Evolutionary conservation across 495 filamentous ascomycete species (phyloP), one percentile per base, ranked within the genome.

Genomic region (Thermothielavioides terrestris): DNA sequence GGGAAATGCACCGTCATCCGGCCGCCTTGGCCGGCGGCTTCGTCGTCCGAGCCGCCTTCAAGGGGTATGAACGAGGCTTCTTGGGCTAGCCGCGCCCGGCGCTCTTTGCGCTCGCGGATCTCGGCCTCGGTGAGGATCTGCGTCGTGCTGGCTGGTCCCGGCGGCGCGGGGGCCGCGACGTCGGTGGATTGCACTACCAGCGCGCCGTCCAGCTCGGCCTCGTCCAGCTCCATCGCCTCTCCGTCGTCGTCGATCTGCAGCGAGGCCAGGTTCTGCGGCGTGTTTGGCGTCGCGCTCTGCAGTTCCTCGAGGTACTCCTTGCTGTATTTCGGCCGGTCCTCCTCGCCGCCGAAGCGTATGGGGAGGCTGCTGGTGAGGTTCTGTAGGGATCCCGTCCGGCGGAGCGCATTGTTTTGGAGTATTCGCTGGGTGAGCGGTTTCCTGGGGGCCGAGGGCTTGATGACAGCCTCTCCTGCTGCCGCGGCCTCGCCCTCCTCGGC

Each of bases 21-120:
- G 30, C 44, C 44, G 47, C 32, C 30, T 2, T 35, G 10, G 1
- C n/a, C 20, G 3, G 21, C 27, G 11, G 32, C 30, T 36, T 58
- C 53, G 25, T 74, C 65, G 23, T 73, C 67, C 23, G 73, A 72
- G 23, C 71, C 72, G 39, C 78, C 81, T n/a, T 82, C 74, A 1
- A 95, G 74, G 1, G 84, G 78, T 46, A 94, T 90, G 65, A 83
- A 94, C 52, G 90, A 86, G 42, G 77, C 64, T 55, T 92, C 84
- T 43, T 86, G 57, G 3, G 89, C 89, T 15, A 91, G 62, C 2
- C 88, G 78, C 25, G 85, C 84, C 23, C 94, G 79, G 9, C 94
- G 80, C 32, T 83, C 85, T 69, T 97, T 98, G 71, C 92, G 92
- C 64, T 94, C 89, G 40, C 78, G 77, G 34, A 97, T 95, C 58